phyloP scores from a whole-genome alignment of 192 early-diverging fungal species.

The Coemansia reversa region DNA sequence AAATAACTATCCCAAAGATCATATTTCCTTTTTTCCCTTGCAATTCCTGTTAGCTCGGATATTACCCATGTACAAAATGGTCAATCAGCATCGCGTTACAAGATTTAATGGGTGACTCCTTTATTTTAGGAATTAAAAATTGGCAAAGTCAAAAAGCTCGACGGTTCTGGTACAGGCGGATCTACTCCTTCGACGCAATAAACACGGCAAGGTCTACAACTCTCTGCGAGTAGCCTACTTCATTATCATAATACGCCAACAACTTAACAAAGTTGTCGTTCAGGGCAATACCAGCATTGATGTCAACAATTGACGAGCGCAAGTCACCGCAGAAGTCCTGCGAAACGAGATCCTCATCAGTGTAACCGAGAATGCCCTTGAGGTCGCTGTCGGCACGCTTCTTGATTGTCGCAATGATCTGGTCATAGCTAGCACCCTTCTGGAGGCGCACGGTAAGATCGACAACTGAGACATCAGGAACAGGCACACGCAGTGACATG shows the following conservation, averaged over 20 bases:
- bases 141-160: too few species aligned
- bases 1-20: too few species aligned
- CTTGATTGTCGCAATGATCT: slow-evolving; percentile 88
- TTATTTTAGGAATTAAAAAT: too few species aligned
- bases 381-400: slow-evolving; percentile 73
- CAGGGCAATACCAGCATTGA: slow-evolving; percentile 92
- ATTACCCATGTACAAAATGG: too few species aligned
- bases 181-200: slow-evolving; percentile 60
- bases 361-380: slow-evolving; percentile 92
- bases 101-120: too few species aligned
- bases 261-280: slow-evolving; percentile 97
- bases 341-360: slow-evolving; percentile 94
- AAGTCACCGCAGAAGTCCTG: slow-evolving; percentile 91
- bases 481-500: slow-evolving; percentile 97
- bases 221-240: slow-evolving; percentile 90
- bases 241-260: slow-evolving; percentile 90
- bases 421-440: slow-evolving; percentile 86
- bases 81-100: too few species aligned
- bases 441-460: slow-evolving; percentile 90
- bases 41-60: too few species aligned
- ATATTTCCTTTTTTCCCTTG: too few species aligned
- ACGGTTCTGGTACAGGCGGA: not conserved
- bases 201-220: slow-evolving; percentile 84
- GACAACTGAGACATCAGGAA: slow-evolving; percentile 93
- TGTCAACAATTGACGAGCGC: slow-evolving; percentile 92